Base-by-base conservation (phyloP, 305 asterid genomes). In the Withania somnifera region DNA sequence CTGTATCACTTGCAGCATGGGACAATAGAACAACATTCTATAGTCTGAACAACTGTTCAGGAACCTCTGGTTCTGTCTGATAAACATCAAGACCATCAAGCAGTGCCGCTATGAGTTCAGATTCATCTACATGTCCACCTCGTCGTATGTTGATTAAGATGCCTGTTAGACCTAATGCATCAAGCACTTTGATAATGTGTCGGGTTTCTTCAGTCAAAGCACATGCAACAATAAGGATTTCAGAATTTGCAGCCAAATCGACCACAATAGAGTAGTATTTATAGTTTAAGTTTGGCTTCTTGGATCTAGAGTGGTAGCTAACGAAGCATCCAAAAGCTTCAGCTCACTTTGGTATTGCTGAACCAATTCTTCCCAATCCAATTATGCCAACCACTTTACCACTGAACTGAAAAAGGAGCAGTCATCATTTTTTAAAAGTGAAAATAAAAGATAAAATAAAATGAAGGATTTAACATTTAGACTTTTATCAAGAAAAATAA, bases 1-100 rank as follows among this genome's bases (percentile, higher is more conserved):
- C 78, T 0, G 95, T 91, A 81, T 88, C 54, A 24, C 89, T 82
- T 79, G 86, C 93, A 1, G 75, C 87, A 75, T 90, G 95, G 71
- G 97, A 93, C 13, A 91, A 88, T 77, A 92, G 87, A 50, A 91
- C 92, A 3, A 88, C 90, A 75, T 86, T 91, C 63, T 90, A 90
- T 36, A 91, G 93, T 53, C 86, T 83, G 45, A 78, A 61, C 30
- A 92, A 82, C 7, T 28, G 40, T 26, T 80, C 77, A 0, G 97
- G 92, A 17, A 89, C 91, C 6, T 91, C 83, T 2, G 95, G 97
- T 83, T 92, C 93, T 87, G 89, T 71, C n/a, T n/a, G n/a, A n/a
- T n/a, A n/a, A n/a, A n/a, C n/a, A n/a, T 94, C 96, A 42, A 88
- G 93, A 83, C 93, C 99, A 85, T 95, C 98, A 13, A 95, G 89